Evolutionary conservation across 2,329 filamentous ascomycete genomes (phyloP).

Genomic region (Trichocomaceae sp.): DNA sequence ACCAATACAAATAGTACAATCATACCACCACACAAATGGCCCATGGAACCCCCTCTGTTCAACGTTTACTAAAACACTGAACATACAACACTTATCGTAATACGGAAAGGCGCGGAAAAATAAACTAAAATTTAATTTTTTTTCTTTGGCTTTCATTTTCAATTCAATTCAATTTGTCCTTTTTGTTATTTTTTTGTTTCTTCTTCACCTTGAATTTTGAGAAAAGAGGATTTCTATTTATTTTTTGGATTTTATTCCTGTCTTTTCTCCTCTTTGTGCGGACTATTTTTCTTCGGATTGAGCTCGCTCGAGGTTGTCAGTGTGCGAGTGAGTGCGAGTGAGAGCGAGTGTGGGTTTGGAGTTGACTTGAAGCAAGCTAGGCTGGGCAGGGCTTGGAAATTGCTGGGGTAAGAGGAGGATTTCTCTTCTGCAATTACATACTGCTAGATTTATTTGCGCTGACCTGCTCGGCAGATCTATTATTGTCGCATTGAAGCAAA

Average conservation of each 20-base stretch:
- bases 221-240: background rate
- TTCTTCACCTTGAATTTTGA: background rate
- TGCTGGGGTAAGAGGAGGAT: background rate
- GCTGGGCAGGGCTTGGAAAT: background rate
- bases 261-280: background rate
- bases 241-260: background rate
- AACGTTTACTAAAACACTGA: background rate
- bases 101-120: slow-evolving; percentile 34
- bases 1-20: background rate
- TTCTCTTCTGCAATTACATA: background rate
- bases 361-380: background rate
- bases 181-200: background rate
- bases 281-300: background rate
- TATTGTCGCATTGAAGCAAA: background rate
- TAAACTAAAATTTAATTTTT: slow-evolving; percentile 26
- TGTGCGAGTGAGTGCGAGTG: background rate
- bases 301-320: background rate
- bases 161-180: too few species aligned
- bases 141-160: slow-evolving; percentile 16
- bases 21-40: background rate
- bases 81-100: slow-evolving; percentile 28
- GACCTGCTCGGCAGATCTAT: background rate
- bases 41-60: too few species aligned
- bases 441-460: background rate
- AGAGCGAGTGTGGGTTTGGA: background rate